Conservation (phyloP, 768 basidiomycete species). For the Psilocybe sp. region DNA sequence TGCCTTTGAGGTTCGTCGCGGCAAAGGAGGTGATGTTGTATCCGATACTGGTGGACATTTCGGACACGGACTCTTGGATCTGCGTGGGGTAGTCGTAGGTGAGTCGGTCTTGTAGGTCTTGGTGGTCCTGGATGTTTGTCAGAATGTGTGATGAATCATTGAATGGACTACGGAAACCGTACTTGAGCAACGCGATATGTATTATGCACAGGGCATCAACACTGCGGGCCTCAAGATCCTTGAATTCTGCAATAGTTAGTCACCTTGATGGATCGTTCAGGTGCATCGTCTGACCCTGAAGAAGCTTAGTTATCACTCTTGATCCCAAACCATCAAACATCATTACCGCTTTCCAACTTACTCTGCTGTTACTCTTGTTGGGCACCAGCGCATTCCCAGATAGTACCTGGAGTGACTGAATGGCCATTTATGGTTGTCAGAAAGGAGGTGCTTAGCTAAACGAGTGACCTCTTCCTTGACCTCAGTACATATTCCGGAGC, state of each 20-base stretch:
- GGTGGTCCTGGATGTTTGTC: slow-evolving; percentile 55
- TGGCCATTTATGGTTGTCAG: too few relatives aligned
- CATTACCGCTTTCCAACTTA: too few relatives aligned
- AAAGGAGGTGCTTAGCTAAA: too few relatives aligned
- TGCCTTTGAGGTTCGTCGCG: slow-evolving; percentile 84
- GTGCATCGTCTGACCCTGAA: slow-evolving; percentile 57
- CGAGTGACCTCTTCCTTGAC: too few relatives aligned
- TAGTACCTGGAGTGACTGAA: too few relatives aligned
- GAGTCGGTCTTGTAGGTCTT: slow-evolving; percentile 87
- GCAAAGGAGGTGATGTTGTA: slow-evolving; percentile 81
- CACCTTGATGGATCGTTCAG: not conserved
- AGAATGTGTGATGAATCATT: not conserved
- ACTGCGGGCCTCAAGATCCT: slow-evolving; percentile 88
- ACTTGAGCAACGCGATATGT: slow-evolving; percentile 80
- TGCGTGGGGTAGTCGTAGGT: slow-evolving; percentile 89
- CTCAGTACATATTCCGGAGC: too few relatives aligned
- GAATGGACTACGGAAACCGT: slow-evolving; percentile 21
- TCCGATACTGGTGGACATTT: slow-evolving; percentile 43
- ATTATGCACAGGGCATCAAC: slow-evolving; percentile 88
- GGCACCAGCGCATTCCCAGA: too few relatives aligned
- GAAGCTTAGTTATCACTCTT: slow-evolving; percentile 93
- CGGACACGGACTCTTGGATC: slow-evolving; percentile 55
- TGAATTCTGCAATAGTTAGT: slow-evolving; percentile 70
- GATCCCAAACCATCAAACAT: too few relatives aligned
- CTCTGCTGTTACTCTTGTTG: too few relatives aligned